Evolutionary conservation across 2,329 filamentous ascomycete species (phyloP).

Genomic region (Paecilomyces fulvus): DNA sequence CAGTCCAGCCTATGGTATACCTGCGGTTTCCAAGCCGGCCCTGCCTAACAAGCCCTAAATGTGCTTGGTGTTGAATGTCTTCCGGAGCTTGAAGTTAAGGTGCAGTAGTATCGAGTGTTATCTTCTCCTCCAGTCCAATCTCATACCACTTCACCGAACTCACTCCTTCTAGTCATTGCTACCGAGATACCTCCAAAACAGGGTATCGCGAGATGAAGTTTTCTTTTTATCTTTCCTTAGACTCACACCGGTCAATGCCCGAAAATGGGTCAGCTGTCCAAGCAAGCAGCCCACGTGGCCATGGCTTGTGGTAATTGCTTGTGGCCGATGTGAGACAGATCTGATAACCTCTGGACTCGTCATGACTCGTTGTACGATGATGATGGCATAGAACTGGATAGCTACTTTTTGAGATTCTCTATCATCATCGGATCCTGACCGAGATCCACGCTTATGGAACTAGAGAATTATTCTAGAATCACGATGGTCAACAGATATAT

Average conservation of each 20-base stretch:
- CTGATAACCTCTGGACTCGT: background rate
- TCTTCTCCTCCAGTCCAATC: background rate
- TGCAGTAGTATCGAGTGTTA: too few species aligned
- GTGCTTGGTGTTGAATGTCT: too few species aligned
- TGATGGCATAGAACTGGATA: background rate
- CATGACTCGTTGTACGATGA: background rate
- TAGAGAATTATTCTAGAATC: background rate
- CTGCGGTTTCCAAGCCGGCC: background rate
- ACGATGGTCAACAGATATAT: background rate
- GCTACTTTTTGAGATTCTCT: background rate
- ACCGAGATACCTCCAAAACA: background rate
- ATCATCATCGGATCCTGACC: conserved; percentile 1
- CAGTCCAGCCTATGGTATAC: background rate
- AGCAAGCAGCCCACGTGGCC: background rate
- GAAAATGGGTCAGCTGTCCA: background rate
- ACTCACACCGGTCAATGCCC: background rate
- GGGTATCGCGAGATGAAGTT: too few species aligned
- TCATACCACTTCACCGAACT: background rate
- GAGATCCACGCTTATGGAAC: conserved; percentile 1
- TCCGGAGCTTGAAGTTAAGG: too few species aligned
- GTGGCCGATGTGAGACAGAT: background rate
- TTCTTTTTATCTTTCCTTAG: background rate
- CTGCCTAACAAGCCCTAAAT: too few species aligned
- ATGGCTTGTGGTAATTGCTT: background rate
- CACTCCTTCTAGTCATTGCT: background rate